Evolutionary conservation across 2,329 filamentous ascomycete genomes (phyloP).

Genomic region (Cytospora piceae): DNA sequence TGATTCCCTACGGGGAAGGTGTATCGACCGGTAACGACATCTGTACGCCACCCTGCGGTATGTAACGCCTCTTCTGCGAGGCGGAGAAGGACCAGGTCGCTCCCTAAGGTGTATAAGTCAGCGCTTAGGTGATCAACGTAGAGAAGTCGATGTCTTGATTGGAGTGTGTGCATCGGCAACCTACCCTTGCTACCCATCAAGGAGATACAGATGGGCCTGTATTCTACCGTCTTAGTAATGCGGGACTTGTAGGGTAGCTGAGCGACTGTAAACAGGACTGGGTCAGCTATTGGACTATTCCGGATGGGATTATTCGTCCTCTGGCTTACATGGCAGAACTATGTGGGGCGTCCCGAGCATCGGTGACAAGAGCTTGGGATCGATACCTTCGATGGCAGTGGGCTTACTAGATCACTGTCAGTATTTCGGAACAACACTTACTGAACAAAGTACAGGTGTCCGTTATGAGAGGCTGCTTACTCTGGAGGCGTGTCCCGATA

Average conservation of each 20-base stretch:
- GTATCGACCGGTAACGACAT: constrained; percentile 20
- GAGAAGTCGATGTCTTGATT: not conserved
- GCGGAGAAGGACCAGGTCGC: constrained; percentile 22
- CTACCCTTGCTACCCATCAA: constrained; percentile 28
- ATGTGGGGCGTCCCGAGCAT: constrained; percentile 25
- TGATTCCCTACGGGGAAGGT: constrained; percentile 25
- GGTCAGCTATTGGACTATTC: not conserved
- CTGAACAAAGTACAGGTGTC: not conserved
- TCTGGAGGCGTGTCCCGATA: constrained; percentile 20
- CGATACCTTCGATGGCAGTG: constrained; percentile 9
- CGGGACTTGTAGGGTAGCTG: constrained; percentile 27
- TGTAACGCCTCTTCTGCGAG: constrained; percentile 14
- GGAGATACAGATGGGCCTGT: constrained; percentile 20
- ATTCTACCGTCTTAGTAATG: constrained; percentile 21
- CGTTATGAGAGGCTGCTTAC: constrained; percentile 1
- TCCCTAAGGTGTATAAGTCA: constrained; percentile 7
- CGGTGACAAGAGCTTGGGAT: constrained; percentile 15
- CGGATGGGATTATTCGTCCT: no score
- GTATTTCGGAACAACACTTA: not conserved
- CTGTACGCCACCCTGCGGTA: constrained; percentile 22
- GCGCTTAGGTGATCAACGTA: not conserved
- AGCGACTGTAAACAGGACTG: not conserved
- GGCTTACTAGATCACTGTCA: constrained; percentile 17
- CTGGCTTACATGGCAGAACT: constrained; percentile 23
- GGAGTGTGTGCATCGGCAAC: not conserved